Percentiles rank a stretch among this genome's conserved stretches.
Evolutionary conservation across 306 rosid species (phyloP).

Genomic region (Oxytropis ochrocephala): DNA sequence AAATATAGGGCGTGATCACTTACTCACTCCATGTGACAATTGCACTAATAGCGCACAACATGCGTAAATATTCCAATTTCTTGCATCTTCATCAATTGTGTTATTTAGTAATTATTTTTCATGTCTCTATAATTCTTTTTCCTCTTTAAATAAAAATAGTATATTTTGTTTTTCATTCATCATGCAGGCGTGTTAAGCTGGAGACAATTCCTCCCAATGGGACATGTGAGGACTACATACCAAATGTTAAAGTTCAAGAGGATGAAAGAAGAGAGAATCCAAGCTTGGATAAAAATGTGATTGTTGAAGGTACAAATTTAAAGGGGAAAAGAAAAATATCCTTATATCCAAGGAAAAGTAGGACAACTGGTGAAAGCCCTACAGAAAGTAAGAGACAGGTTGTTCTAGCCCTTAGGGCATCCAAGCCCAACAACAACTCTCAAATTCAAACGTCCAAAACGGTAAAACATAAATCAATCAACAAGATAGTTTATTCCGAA

Average conservation of each 20-base stretch:
- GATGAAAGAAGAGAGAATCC: background rate
- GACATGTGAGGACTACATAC: constrained; percentile 32
- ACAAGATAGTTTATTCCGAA: background rate
- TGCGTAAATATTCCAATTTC: constrained; percentile 20
- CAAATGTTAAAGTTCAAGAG: background rate
- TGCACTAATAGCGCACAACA: constrained; percentile 36
- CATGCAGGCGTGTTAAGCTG: constrained; percentile 22
- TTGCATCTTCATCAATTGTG: background rate
- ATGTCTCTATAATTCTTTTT: background rate
- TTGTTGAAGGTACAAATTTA: background rate
- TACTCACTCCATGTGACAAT: constrained; percentile 20
- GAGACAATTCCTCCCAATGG: constrained; percentile 17
- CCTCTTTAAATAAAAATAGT: background rate
- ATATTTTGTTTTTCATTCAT: constrained; percentile 17
- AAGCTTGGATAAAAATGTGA: background rate
- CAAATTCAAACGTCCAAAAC: background rate
- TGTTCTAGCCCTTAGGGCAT: background rate
- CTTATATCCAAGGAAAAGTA: background rate
- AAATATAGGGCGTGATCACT: background rate
- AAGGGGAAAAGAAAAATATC: too few relatives aligned
- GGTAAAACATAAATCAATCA: constrained; percentile 3
- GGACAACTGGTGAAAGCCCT: background rate
- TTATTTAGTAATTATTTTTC: background rate
- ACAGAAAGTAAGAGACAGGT: background rate
- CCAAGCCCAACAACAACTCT: background rate